These are phyloP conservation scores for Coprinopsis sp. DNA, from an alignment of 768 basidiomycete genomes.

Conservation along the genomic window DNA sequence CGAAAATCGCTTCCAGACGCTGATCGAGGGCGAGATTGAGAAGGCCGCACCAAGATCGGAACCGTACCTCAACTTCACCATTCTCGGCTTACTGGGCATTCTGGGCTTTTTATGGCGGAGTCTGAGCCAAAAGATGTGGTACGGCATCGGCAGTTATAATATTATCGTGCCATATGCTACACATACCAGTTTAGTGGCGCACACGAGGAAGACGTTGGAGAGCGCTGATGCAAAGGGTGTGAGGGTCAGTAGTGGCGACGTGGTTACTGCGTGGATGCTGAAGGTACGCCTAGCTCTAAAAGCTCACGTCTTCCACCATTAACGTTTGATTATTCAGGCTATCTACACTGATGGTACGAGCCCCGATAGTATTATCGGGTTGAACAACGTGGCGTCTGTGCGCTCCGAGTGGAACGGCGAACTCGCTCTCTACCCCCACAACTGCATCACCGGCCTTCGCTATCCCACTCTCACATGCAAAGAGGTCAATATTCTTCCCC, in stretches of 20 bases:
- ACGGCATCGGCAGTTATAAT: neutral
- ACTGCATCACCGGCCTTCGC: constrained; percentile 35
- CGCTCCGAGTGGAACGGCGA: constrained; percentile 17
- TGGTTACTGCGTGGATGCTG: neutral
- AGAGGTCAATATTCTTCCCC: constrained; percentile 25
- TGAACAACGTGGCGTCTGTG: constrained; percentile 35
- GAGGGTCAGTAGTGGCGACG: neutral
- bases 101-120: too few species aligned
- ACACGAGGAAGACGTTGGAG: neutral
- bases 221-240: neutral
- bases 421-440: constrained; percentile 30
- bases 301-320: neutral
- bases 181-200: neutral
- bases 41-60: too few species aligned
- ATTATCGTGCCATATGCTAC: neutral
- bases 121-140: neutral
- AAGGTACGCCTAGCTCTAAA: neutral
- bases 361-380: constrained; percentile 19
- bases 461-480: constrained; percentile 34
- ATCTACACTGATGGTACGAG: constrained; percentile 8
- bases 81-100: too few species aligned
- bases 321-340: neutral
- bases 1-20: neutral
- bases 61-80: too few species aligned
- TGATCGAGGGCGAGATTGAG: neutral